phyloP scores from a whole-genome alignment of 208 protist genomes.

The Wallacemonas sp. region DNA sequence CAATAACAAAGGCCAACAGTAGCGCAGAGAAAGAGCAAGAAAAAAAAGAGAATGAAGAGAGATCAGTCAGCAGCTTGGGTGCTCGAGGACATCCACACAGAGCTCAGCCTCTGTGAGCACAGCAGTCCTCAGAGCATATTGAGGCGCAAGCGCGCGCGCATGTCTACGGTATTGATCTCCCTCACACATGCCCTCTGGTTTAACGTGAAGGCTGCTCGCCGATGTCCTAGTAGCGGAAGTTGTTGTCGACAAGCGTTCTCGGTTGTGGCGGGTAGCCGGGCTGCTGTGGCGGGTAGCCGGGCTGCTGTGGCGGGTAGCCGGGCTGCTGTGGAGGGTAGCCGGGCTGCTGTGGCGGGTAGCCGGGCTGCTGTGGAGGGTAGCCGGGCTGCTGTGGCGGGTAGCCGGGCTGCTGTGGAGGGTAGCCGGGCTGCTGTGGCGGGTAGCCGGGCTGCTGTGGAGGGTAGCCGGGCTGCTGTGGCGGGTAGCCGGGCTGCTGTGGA shows the following conservation, averaged over 20 bases:
- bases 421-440: conserved; percentile 17
- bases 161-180: no score
- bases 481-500: neutral
- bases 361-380: conserved; percentile 15
- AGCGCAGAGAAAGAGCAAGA: neutral
- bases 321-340: neutral
- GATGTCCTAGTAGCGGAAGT: conserved; percentile 12
- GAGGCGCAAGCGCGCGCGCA: no score
- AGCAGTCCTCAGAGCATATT: no score
- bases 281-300: conserved; percentile 11
- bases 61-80: no score
- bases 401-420: conserved; percentile 19
- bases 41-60: conserved; percentile 3
- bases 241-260: conserved; percentile 2
- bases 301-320: conserved; percentile 7
- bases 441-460: neutral
- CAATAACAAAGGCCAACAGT: no score
- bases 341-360: conserved; percentile 12
- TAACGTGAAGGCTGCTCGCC: no score
- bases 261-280: conserved; percentile 18
- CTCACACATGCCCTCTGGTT: no score
- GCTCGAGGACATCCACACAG: no score
- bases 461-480: conserved; percentile 6
- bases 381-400: conserved; percentile 9
- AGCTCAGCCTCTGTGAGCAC: no score